Base-by-base conservation (phyloP, 2,329 filamentous ascomycete species). In the Epichloe festucae region DNA sequence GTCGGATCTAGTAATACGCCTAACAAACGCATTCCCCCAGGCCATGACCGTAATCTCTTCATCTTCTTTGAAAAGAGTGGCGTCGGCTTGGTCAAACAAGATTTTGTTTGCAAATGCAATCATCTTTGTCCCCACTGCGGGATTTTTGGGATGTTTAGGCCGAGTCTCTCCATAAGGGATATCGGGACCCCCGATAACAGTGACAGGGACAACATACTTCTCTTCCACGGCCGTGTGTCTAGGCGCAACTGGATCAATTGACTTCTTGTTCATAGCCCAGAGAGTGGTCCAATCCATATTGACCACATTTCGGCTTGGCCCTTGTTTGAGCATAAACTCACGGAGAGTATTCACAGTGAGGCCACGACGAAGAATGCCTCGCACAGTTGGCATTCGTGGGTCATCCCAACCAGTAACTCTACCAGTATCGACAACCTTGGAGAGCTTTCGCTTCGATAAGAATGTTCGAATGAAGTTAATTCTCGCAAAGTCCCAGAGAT, bases 381-480 rank as follows among this genome's bases (percentile, higher is more conserved):
- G 77, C 42, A 87, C 82, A 14, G 85, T 89, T 6, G 85, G 85
- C 83, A 89, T 87, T 46, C 85, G 79, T 11, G 85, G 84, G 63
- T 89, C 85, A 59, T 89, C 84, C 85, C 87, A 91, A 56, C 87
- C 87, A 76, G 79, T 84, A 45, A 91, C 87, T 52, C 78, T 78
- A 52, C 84, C 85, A 31, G 79, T 74, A 48, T 89, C 84, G 46
- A 91, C 87, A 31, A 91, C 78, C 73, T 87, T 88, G 54, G 86
- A 86, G 40, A 93, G 78, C 72, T 91, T 91, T 54, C 87, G 81
- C 76, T 91, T 91, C 49, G 86, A 91, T 15, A 93, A 73, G 66
- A 91, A 84, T 1, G 87, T 91, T 60, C 78, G 76, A 68, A 89
- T 79, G 62, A 93, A 90, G 76, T 90, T 90, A 72, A 93, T 82